Percentiles rank a stretch among this genome's conserved stretches.
Evolutionary conservation across 1,284 basidiomycete genomes (phyloP).

Genomic region (Cutaneotrichosporon cavernicola): DNA sequence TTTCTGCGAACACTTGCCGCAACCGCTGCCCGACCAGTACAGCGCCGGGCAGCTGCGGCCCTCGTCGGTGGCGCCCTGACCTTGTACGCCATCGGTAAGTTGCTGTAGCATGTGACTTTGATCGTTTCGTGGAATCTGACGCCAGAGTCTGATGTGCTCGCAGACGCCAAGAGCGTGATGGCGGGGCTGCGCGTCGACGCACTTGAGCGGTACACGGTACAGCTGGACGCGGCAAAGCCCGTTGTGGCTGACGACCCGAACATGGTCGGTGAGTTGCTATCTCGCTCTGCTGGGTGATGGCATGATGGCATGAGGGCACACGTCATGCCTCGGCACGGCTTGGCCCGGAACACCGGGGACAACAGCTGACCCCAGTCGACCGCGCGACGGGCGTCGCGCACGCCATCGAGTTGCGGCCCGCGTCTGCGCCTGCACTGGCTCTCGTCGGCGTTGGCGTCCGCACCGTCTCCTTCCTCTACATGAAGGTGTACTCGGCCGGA

Average conservation of each 20-base stretch:
- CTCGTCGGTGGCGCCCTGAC: slow-evolving; percentile 7
- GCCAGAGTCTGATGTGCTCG: slow-evolving; percentile 11
- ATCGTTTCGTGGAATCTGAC: neutral
- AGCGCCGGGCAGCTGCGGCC: neutral
- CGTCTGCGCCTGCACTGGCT: slow-evolving; percentile 35
- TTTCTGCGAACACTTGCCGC: slow-evolving; percentile 1
- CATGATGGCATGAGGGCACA: neutral
- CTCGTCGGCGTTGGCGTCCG: slow-evolving; percentile 59
- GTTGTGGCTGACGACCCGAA: neutral
- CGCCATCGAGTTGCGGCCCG: slow-evolving; percentile 38
- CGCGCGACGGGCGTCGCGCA: slow-evolving; percentile 49
- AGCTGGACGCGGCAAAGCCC: slow-evolving; percentile 13
- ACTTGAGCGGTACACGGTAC: slow-evolving; percentile 3
- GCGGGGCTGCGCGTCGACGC: slow-evolving; percentile 3
- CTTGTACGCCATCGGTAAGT: slow-evolving; percentile 13
- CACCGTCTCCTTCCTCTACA: slow-evolving; percentile 57
- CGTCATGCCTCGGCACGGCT: neutral
- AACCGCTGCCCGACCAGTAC: neutral
- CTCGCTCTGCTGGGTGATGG: no score
- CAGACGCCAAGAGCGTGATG: slow-evolving; percentile 1
- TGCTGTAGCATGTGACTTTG: no score
- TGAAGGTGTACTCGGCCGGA: slow-evolving; percentile 58
- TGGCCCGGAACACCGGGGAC: neutral
- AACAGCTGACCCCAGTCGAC: slow-evolving; percentile 33
- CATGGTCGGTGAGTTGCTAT: neutral